Evolutionary conservation across 2,329 filamentous ascomycete genomes (phyloP), one percentile per base, ranked within the genome.

Genomic region (Trichoderma oligosporum): DNA sequence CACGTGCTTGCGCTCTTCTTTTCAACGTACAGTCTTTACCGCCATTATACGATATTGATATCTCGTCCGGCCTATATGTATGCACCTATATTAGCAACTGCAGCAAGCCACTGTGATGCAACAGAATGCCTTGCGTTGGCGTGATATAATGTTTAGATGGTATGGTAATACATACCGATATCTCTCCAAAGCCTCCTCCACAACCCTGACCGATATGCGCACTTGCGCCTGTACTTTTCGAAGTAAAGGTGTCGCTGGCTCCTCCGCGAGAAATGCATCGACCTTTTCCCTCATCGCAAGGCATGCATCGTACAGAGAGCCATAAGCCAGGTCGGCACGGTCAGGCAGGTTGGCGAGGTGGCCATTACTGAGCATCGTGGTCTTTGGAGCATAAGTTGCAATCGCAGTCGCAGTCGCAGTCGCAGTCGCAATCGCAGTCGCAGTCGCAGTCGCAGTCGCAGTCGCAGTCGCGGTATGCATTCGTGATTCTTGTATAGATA

Each of bases 1-100:
- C n/a, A n/a, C n/a, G n/a, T n/a, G n/a, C n/a, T n/a, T n/a, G n/a
- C n/a, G n/a, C n/a, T n/a, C n/a, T n/a, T 38, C 36, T 16, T 38
- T 4, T 9, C 35, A 5, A 45, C 51, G 20, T 45, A 56, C 93
- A 97, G 79, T 97, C 94, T 73, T 99, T 99, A 60, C 94, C 94
- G 68, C 94, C 94, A 67, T 99, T 99, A 75, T 97, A 99, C 57
- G 93, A 96, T 62, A 97, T 79, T 4, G 92, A 91, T 60, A 97
- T 81, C 69, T 95, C 82, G 58, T 87, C 80, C 61, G 88, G 82
- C 58, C 89, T 94, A 66, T 60, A 42, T 42, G 38, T 7, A 24
- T 9, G 27, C 14, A 36, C n/a, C 36, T 11, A 18, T 16, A 9
- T 20, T 20, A 39, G 35, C 22, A 35, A 33, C 4, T 25, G 7